Conservation (phyloP, 192 early-diverging fungal species). For the Funneliformis mosseae region DNA sequence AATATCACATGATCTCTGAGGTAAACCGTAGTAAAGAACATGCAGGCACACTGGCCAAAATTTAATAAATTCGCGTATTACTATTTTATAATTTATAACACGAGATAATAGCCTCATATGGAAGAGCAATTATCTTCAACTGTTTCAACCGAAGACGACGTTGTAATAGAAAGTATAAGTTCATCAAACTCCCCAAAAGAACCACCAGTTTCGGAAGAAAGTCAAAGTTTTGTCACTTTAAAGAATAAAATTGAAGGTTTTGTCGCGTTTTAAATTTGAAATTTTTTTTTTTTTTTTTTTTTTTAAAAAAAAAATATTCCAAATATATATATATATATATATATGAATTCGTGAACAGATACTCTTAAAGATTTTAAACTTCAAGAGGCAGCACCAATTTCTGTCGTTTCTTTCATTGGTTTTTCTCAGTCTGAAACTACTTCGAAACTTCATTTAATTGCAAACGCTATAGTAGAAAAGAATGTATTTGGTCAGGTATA, state of each 20-base stretch:
- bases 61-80: no score
- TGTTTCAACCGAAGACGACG: not conserved
- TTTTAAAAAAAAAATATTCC: no score
- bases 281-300: not conserved
- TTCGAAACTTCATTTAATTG: constrained; percentile 21
- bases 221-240: not conserved
- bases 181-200: not conserved
- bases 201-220: not conserved
- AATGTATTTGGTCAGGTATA: constrained; percentile 28
- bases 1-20: no score
- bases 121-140: not conserved
- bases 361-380: not conserved
- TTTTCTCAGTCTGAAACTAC: constrained; percentile 21
- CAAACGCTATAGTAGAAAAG: constrained; percentile 29
- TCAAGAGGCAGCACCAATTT: not conserved
- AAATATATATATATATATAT: no score
- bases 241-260: not conserved
- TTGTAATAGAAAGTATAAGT: not conserved
- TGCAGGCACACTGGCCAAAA: no score
- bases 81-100: no score
- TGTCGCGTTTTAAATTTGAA: not conserved
- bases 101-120: not conserved
- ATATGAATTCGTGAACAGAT: not conserved
- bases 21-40: no score
- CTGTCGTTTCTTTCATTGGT: constrained; percentile 30